Base-by-base conservation (phyloP, 345 rosid species). In the Rhodamnia rubescens region DNA sequence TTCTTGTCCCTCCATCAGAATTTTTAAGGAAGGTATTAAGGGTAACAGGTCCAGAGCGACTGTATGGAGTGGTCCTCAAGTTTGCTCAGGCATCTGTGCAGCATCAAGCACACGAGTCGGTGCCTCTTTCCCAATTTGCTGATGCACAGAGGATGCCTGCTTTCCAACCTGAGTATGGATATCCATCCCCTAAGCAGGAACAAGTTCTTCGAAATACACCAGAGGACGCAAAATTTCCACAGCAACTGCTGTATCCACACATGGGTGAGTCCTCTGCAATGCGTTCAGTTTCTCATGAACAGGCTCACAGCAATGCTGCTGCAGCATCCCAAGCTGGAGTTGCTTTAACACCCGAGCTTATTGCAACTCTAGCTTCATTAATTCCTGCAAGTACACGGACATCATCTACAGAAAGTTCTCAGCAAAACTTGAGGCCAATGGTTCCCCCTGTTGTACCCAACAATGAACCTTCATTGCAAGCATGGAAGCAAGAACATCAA, bases 1-100 rank as follows among this genome's bases (percentile, higher is more conserved):
- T 97, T 85, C 89, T 97, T 90, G 98, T 96, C 74, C 99, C 99
- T 85, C 99, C 99, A 27, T 97, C 99, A 58, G 96, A 95, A 82
- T 97, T 97, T 90, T 91, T 96, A 84, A 90, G 95, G 18, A 91
- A 92, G 47, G 98, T 96, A 49, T 91, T 97, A 89, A 94, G 93
- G 86, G 95, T 96, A 64, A 74, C 85, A 15, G 99, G 99, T 32
- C 99, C 96, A 52, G 98, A 97, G 88, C 95, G 99, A 57, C 89
- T 97, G 29, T 96, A 96, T 89, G 99, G 99, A 61, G 98, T 97
- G 83, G 98, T 96, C 84, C 95, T 97, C 91, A 95, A 93, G 91
- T 86, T 96, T 91, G 92, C 95, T 10, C 95, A 92, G 85, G 90
- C 88, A 89, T 74, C 90, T 18, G 15, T 75, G 54, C 91, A 87